Base-by-base conservation (phyloP, 257 asterid genomes). In the Parsonsia alboflavescens region DNA sequence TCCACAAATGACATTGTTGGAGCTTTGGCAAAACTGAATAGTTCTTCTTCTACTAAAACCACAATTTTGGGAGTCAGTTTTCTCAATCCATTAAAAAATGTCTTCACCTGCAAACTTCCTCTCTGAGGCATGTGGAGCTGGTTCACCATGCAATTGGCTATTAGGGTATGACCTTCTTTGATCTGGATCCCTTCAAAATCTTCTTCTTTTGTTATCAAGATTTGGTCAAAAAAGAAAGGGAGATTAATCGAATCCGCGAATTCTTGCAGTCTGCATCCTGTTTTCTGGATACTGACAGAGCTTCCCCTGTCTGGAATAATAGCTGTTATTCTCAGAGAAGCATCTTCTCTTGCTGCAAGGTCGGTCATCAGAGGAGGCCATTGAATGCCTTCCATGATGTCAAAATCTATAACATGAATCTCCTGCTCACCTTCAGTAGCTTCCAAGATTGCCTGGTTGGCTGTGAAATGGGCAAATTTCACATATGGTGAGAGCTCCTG, bases 311-410 rank as follows among this genome's bases (percentile, higher is more conserved):
- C 81, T 10, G 26, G 21, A 50, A 79, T 58, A 24, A 81, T 44
- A 3, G 84, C 84, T 21, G 88, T 81, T 67, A 84, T 81, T 58
- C 88, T 84, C 7, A 84, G 80, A 15, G 82, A 81, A 7, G 82
- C 49, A n/a, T 67, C 73, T 26, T 61, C 74, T 70, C 80, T 79
- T 24, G 24, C 56, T 4, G 79, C 78, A 7, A 81, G 74, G 42
- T 84, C 88, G 49, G 58, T 80, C 85, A 84, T 84, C 72, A 84
- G 71, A 26, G 85, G 76, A 54, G 85, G 85, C 88, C 88, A 84
- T 50, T 84, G 88, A 36, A 79, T 82, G 9, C 88, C 88, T 59
- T 84, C 85, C 80, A 79, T 63, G 70, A 84, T 72, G 42, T 84
- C 88, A 30, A 84, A 84, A 71, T 84, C 88, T 26, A 84, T 49